Base-by-base conservation (phyloP, 495 filamentous ascomycete species). In the Echria macrotheca region DNA sequence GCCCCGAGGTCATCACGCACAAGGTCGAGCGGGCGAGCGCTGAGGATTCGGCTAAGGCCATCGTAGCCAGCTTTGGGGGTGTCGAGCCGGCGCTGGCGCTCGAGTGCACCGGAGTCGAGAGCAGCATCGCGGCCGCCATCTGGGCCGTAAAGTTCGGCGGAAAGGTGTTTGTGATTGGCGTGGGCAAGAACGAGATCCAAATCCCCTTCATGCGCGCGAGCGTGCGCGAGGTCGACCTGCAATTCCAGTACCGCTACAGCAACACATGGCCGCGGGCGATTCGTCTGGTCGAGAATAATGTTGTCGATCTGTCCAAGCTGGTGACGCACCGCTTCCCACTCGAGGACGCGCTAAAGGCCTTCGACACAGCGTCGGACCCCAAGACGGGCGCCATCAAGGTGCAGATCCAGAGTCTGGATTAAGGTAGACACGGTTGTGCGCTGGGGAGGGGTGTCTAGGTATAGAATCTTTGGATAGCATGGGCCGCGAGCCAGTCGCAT, bases 221-320 rank as follows among this genome's bases (percentile, higher is more conserved):
- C 59, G 91, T 89, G 11, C 78, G 87, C 59, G 91, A 97, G 71
- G 83, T 97, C 58, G 91, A 96, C 65, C 69, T 97, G 47, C 86
- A 91, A 71, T 94, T 95, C 70, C 91, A 96, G 75, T 96, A 97
- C 71, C 80, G 91, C 45, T 96, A 96, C 72, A 77, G 75, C 71
- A 97, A 96, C 73, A 95, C 87, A 38, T 97, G 91, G 91, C 91
- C 91, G 39, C 76, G 85, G 43, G 91, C 91, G 35, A 96, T 97
- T 51, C 80, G 91, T 41, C 72, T 97, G 40, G 78, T 96, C 14
- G 80, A 85, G 71, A 87, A 83, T 58, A 86, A 86, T 9, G 76
- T 95, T 19, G 76, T 95, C 58, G 80, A 94, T 57, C 69, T 96
- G 61, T 74, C 74, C 59, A 83, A 78, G 67, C 73, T 97, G 39